Evolutionary conservation across 495 filamentous ascomycete species (phyloP).

Genomic region (Pseudomonodictys pantanalensis): DNA sequence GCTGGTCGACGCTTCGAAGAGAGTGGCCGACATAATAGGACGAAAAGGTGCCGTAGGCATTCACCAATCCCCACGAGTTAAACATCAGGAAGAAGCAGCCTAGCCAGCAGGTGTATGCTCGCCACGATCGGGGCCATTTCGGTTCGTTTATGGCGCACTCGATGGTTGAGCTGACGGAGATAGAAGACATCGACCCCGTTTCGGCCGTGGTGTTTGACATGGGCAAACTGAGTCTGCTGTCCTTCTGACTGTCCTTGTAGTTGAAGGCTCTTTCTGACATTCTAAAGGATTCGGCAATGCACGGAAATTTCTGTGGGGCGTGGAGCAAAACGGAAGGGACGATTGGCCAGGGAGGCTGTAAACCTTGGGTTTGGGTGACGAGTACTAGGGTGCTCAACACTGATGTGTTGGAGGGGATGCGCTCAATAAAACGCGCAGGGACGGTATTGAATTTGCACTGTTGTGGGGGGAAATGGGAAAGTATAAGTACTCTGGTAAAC

Average conservation of each 20-base stretch:
- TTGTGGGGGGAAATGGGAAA: neutral
- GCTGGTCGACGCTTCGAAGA: constrained; percentile 30
- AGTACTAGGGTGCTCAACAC: neutral
- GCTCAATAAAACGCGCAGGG: neutral
- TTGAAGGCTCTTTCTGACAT: neutral
- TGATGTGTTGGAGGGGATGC: neutral
- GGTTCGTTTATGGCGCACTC: constrained; percentile 18
- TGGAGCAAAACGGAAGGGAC: too few relatives aligned
- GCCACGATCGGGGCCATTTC: constrained; percentile 43
- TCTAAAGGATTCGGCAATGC: too few relatives aligned
- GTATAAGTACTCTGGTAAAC: neutral
- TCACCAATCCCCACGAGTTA: constrained; percentile 46
- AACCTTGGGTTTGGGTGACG: neutral
- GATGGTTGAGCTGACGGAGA: constrained; percentile 11
- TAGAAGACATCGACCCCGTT: constrained; percentile 18
- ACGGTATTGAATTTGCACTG: neutral
- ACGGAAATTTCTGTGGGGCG: too few relatives aligned
- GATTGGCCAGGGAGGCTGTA: neutral
- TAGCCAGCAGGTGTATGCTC: constrained; percentile 40
- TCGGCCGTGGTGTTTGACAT: constrained; percentile 7
- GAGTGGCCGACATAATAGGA: constrained; percentile 43
- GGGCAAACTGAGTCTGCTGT: constrained; percentile 4
- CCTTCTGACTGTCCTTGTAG: constrained; percentile 9
- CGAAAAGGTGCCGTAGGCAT: constrained; percentile 45
- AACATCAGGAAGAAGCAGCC: constrained; percentile 48